Evolutionary conservation across 2,329 filamentous ascomycete genomes (phyloP), one percentile per base, ranked within the genome.

Genomic region (Westerdykella aurantiaca): DNA sequence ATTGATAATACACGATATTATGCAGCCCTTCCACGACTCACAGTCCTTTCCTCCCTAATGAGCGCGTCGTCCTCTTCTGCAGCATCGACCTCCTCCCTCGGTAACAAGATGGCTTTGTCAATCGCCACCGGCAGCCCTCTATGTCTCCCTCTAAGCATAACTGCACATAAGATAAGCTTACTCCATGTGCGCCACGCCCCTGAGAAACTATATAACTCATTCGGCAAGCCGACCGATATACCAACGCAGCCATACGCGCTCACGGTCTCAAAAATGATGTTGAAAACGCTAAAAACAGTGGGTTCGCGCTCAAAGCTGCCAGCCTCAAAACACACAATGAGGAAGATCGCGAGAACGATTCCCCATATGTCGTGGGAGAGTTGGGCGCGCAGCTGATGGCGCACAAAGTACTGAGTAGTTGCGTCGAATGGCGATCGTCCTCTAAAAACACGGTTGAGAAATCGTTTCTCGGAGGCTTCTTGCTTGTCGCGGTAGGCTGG

Each of bases 71-170:
- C 64, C 45, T 63, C 62, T 43, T 21, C 18, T 21, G 18, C 18
- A 21, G 18, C 18, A 21, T 21, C 18, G 18, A 21, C 18, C 61
- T 48, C 45, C 38, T 67, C 66, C 17, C 45, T 49, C n/a, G 69
- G 69, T 48, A 72, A 47, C 46, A 70, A 42, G 2, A 72, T 62
- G 2, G 69, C 69, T 49, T 67, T 64, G 57, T 81, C 77, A 48
- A 80, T 73, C 38, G 73, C 72, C 29, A 78, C 74, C 0, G 78
- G 77, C 48, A 81, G 55, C 11, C 75, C 76, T 35, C 77, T 64
- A 64, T 80, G 77, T 31, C 77, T 57, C 1, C 78, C 77, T 43
- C 77, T 61, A 21, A 80, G 60, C 77, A 80, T 80, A 41, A 79
- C 72, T 3, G 70, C 70, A 49, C 74, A 77, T 16, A 80, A 59